A percentile compares a stretch with the other conserved stretches of the same genome.
phyloP scores from a whole-genome alignment of 2,329 filamentous ascomycete genomes.

The Fusarium chlamydosporum region DNA sequence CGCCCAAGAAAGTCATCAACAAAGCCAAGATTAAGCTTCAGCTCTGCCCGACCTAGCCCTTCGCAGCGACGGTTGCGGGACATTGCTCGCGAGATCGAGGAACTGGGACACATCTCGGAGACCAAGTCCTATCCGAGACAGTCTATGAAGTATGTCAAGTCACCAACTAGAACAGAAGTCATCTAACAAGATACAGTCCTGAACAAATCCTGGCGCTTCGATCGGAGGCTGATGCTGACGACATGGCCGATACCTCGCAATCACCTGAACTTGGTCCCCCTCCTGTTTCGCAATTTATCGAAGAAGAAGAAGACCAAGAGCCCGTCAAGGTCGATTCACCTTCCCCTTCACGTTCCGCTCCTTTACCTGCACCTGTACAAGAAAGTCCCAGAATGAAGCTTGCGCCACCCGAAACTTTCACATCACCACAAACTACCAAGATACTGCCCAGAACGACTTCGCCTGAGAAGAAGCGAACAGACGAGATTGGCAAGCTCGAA shows the following conservation, averaged over 20 bases:
- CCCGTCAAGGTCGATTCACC: slow-evolving; percentile 68
- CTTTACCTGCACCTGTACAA: slow-evolving; percentile 22
- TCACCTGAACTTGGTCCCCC: slow-evolving; percentile 79
- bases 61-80: slow-evolving; percentile 70
- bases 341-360: slow-evolving; percentile 43
- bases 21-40: slow-evolving; percentile 60
- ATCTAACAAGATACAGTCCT: slow-evolving; percentile 61
- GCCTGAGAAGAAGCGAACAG: slow-evolving; percentile 50
- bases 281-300: slow-evolving; percentile 70
- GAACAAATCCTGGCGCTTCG: slow-evolving; percentile 74
- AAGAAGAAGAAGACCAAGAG: slow-evolving; percentile 68
- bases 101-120: slow-evolving; percentile 72
- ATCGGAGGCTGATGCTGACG: slow-evolving; percentile 61
- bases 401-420: slow-evolving; percentile 52
- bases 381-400: slow-evolving; percentile 49
- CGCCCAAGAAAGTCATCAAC: slow-evolving; percentile 59
- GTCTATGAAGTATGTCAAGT: slow-evolving; percentile 75
- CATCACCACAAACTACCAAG: slow-evolving; percentile 50
- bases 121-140: slow-evolving; percentile 76
- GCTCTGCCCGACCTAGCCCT: slow-evolving; percentile 60
- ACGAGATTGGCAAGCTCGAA: slow-evolving; percentile 6
- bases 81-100: slow-evolving; percentile 68
- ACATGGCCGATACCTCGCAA: slow-evolving; percentile 66
- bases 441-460: slow-evolving; percentile 43
- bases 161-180: background rate